Percentiles rank a stretch among this genome's conserved stretches.
phyloP scores from a whole-genome alignment of 805 yeast genomes.

The Debaryomyces prosopidis region DNA sequence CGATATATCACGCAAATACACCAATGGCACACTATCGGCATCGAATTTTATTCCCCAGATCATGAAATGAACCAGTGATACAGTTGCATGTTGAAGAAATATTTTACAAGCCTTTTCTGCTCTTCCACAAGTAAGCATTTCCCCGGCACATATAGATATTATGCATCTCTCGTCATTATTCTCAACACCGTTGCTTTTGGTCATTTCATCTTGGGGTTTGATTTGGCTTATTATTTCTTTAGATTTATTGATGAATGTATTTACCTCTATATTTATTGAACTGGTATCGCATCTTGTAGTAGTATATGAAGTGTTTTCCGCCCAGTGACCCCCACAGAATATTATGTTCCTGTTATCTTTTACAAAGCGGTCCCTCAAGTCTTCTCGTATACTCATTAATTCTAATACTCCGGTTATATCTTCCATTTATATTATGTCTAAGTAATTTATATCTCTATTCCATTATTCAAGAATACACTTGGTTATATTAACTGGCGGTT shows the following conservation, averaged over 20 bases:
- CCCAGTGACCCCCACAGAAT: not conserved
- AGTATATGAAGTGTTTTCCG: no score
- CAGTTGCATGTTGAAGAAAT: conserved; percentile 32
- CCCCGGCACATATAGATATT: conserved; percentile 23
- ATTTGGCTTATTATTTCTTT: not conserved
- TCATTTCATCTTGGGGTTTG: not conserved
- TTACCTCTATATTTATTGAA: not conserved
- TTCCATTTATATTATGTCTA: not conserved
- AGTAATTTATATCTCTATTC: not conserved
- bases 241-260: not conserved
- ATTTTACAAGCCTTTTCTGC: conserved; percentile 25
- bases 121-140: conserved; percentile 47
- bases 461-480: not conserved
- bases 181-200: not conserved
- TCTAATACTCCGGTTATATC: not conserved
- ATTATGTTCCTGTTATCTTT: not conserved
- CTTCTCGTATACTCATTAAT: not conserved
- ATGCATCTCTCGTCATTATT: not conserved
- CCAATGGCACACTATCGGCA: conserved; percentile 43
- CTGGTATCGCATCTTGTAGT: not conserved
- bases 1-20: conserved; percentile 52
- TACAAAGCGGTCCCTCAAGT: not conserved
- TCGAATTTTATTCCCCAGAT: conserved; percentile 55
- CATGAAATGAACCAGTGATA: conserved; percentile 49
- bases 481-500: no score